Percentiles rank a stretch among this genome's conserved stretches.
These are phyloP conservation scores for Hypoxylon lenormandii DNA, from an alignment of 495 filamentous ascomycete species.

Conservation along the genomic window DNA sequence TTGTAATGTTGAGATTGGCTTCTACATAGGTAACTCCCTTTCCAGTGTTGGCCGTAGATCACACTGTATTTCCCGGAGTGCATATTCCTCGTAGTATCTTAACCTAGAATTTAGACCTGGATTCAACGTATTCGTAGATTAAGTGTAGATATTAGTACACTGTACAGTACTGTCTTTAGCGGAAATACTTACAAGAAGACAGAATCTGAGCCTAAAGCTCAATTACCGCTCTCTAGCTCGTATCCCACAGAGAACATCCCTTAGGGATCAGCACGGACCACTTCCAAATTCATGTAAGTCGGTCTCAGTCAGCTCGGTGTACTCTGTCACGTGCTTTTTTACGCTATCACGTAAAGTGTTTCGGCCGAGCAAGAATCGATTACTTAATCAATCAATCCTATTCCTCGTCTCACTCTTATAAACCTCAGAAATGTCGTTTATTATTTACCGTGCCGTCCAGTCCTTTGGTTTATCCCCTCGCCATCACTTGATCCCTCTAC, in stretches of 20 bases:
- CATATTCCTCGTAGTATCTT: neutral
- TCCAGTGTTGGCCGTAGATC: neutral
- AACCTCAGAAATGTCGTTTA: neutral
- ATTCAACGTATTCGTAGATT: neutral
- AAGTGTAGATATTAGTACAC: neutral
- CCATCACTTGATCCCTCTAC: slow-evolving; percentile 3
- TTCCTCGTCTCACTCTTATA: neutral
- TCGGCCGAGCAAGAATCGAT: slow-evolving; percentile 2
- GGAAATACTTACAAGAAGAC: neutral
- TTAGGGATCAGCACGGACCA: neutral
- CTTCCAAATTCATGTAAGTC: neutral
- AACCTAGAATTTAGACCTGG: neutral
- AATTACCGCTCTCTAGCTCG: too few relatives aligned
- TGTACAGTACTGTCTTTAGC: neutral
- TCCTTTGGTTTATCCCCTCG: slow-evolving; percentile 9
- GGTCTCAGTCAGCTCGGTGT: too few relatives aligned
- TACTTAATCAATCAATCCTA: slow-evolving; percentile 7
- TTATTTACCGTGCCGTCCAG: neutral
- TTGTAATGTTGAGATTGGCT: neutral
- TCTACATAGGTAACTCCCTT: neutral
- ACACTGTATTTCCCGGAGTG: neutral
- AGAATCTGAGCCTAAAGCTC: neutral
- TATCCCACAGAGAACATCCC: neutral
- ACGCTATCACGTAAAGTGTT: neutral
- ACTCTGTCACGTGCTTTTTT: too few relatives aligned